Conservation (phyloP, 2,329 filamentous ascomycete species). For the Epichloe scottii region DNA sequence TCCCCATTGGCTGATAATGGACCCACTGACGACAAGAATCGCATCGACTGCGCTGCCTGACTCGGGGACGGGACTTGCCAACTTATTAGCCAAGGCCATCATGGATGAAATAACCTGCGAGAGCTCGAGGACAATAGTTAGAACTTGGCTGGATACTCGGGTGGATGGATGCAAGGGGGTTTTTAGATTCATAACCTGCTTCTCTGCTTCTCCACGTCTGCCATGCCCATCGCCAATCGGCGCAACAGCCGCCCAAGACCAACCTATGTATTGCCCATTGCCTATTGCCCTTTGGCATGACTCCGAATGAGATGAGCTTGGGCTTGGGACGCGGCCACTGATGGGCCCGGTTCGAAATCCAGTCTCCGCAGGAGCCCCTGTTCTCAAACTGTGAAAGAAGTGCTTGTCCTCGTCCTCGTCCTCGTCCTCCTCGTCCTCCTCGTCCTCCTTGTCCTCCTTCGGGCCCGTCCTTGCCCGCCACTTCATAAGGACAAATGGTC, state of each 20-base stretch:
- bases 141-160: too few species aligned
- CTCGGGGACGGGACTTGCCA: not conserved
- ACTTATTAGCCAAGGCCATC: not conserved
- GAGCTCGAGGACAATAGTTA: not conserved
- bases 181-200: not conserved
- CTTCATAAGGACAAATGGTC: conserved; percentile 1
- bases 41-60: not conserved
- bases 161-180: too few species aligned
- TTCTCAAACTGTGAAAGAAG: not conserved
- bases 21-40: too few species aligned
- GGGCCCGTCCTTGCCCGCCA: conserved; percentile 3
- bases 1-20: not conserved
- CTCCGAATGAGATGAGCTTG: too few species aligned
- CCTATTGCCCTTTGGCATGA: too few species aligned
- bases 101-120: not conserved
- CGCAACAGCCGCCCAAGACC: not conserved
- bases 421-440: too few species aligned
- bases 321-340: conserved; percentile 1
- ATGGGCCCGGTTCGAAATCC: not conserved
- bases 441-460: too few species aligned
- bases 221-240: conserved; percentile 2
- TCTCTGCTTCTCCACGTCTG: not conserved
- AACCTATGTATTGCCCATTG: not conserved
- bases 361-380: conserved; percentile 5
- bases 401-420: not conserved